Conservation (phyloP, 2,329 filamentous ascomycete species). For the Fusarium annulatum region DNA sequence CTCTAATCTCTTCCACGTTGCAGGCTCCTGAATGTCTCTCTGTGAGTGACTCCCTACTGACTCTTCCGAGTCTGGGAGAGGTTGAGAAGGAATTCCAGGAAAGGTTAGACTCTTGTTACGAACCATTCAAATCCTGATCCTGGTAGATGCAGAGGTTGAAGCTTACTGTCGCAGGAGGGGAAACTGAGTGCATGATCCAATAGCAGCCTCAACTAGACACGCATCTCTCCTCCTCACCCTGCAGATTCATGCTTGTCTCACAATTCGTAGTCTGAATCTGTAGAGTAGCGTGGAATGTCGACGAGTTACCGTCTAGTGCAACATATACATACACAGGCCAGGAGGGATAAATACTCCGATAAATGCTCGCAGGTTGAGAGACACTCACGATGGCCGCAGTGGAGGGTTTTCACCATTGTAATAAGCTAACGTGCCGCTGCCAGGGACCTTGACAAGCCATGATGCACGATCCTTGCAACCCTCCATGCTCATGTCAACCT, state of each 20-base stretch:
- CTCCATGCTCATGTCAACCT: slow-evolving; percentile 30
- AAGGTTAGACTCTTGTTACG: neutral
- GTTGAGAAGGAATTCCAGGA: neutral
- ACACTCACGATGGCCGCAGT: neutral
- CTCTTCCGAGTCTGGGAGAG: neutral
- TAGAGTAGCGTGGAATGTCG: neutral
- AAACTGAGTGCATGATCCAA: slow-evolving; percentile 23
- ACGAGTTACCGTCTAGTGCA: slow-evolving; percentile 8
- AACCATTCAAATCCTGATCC: neutral
- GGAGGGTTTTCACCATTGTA: slow-evolving; percentile 7
- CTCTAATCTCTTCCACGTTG: neutral
- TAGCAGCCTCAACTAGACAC: slow-evolving; percentile 1
- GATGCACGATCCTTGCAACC: slow-evolving; percentile 34
- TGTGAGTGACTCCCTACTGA: neutral
- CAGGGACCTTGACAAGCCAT: slow-evolving; percentile 37
- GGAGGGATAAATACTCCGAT: slow-evolving; percentile 25
- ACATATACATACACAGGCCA: slow-evolving; percentile 1
- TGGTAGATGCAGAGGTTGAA: slow-evolving; percentile 4
- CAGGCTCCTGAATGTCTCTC: neutral
- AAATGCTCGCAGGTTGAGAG: neutral
- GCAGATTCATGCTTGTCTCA: slow-evolving; percentile 16
- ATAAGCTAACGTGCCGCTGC: slow-evolving; percentile 34
- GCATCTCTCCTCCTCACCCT: slow-evolving; percentile 10
- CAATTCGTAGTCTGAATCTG: slow-evolving; percentile 1
- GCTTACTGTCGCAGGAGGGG: slow-evolving; percentile 16